Evolutionary conservation across 306 rosid species (phyloP).

Genomic region (Spatholobus suberectus): DNA sequence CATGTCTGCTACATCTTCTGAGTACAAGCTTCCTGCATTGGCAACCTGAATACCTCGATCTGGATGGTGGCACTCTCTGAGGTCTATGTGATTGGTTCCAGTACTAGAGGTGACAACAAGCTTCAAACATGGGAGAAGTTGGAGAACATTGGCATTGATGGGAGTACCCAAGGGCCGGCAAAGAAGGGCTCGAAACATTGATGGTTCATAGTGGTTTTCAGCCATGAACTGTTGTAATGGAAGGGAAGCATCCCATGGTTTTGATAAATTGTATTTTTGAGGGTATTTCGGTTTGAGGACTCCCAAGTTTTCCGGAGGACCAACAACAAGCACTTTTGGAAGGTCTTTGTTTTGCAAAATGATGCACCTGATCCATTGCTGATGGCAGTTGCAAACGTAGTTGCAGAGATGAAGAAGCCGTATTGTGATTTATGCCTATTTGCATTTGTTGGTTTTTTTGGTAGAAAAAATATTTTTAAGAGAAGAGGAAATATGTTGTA

Average conservation of each 20-base stretch:
- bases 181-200: neutral
- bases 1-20: slow-evolving; percentile 55
- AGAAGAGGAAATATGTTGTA: too few relatives aligned
- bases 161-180: neutral
- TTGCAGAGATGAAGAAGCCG: too few relatives aligned
- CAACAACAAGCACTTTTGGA: slow-evolving; percentile 41
- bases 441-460: too few relatives aligned
- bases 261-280: slow-evolving; percentile 12
- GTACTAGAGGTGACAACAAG: slow-evolving; percentile 42
- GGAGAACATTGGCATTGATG: slow-evolving; percentile 25
- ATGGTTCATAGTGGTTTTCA: slow-evolving; percentile 1
- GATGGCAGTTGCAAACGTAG: neutral
- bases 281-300: neutral
- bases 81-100: slow-evolving; percentile 55
- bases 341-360: neutral
- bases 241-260: slow-evolving; percentile 1
- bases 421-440: too few relatives aligned
- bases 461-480: too few relatives aligned
- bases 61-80: slow-evolving; percentile 46
- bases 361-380: too few relatives aligned
- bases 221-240: slow-evolving; percentile 38
- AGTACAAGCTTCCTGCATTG: slow-evolving; percentile 5
- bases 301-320: slow-evolving; percentile 24
- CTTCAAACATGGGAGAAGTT: slow-evolving; percentile 34
- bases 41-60: slow-evolving; percentile 44